phyloP scores from a whole-genome alignment of 306 rosid species.

The Vicia sativa region DNA sequence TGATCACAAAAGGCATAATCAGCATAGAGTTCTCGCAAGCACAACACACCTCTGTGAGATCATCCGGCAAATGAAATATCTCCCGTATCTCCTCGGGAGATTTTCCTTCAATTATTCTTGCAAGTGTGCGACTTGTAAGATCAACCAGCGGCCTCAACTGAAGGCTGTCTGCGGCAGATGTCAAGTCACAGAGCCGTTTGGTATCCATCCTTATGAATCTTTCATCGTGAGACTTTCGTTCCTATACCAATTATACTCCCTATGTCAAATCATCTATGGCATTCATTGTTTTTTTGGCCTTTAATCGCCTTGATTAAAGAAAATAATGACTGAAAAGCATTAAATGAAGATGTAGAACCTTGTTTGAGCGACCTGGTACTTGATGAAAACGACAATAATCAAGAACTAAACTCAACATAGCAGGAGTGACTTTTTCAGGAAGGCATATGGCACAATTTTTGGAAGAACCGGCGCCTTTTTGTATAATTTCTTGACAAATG shows the following conservation, averaged over 20 bases:
- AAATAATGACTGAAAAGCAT: constrained; percentile 23
- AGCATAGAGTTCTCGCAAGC: constrained; percentile 43
- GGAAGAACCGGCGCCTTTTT: constrained; percentile 88
- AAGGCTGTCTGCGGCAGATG: constrained; percentile 92
- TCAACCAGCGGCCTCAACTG: constrained; percentile 95
- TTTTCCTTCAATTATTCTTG: constrained; percentile 95
- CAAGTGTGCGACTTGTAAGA: constrained; percentile 91
- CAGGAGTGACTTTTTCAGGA: constrained; percentile 84
- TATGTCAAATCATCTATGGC: constrained; percentile 33
- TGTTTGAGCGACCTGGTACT: constrained; percentile 89
- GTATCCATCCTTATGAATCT: constrained; percentile 85
- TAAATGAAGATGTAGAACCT: constrained; percentile 57
- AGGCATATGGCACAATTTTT: constrained; percentile 88
- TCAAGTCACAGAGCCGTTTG: constrained; percentile 85
- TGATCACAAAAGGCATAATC: constrained; percentile 31
- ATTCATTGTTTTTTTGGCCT: constrained; percentile 23
- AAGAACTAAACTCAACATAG: constrained; percentile 74
- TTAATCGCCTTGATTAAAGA: constrained; percentile 5
- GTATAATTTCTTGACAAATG: constrained; percentile 76
- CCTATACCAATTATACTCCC: constrained; percentile 58
- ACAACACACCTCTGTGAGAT: constrained; percentile 90
- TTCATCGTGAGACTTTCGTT: constrained; percentile 80
- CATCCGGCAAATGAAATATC: constrained; percentile 92
- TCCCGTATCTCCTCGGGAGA: constrained; percentile 93
- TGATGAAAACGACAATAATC: constrained; percentile 96